A percentile compares a stretch with the other conserved stretches of the same genome.
Conservation (phyloP, 768 basidiomycete species). For the Boletus rufocinnamomeus region DNA sequence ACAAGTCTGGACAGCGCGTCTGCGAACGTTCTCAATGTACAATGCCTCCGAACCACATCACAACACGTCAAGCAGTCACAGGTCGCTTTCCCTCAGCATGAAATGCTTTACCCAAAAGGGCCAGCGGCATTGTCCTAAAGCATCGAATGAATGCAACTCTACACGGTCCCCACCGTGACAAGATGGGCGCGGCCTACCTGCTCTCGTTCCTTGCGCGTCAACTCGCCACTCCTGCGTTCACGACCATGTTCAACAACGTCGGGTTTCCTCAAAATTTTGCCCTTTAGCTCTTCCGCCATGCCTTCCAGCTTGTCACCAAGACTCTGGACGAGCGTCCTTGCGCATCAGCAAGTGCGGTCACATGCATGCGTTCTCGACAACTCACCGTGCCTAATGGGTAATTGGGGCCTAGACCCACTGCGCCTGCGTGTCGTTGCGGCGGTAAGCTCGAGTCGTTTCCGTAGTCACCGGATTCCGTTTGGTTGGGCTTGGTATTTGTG, state of each 20-base stretch:
- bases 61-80: not conserved
- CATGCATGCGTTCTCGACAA: too few species aligned
- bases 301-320: conserved; percentile 41
- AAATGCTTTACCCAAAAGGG: conserved; percentile 5
- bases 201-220: conserved; percentile 39
- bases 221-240: conserved; percentile 42
- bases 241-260: conserved; percentile 41
- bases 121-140: conserved; percentile 3
- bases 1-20: not conserved
- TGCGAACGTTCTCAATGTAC: not conserved
- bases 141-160: not conserved
- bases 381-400: conserved; percentile 35
- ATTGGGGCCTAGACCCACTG: conserved; percentile 42
- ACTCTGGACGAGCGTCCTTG: conserved; percentile 16
- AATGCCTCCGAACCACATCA: not conserved
- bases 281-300: conserved; percentile 40
- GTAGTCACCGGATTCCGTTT: not conserved
- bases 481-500: conserved; percentile 9
- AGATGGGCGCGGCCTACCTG: conserved; percentile 14
- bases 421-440: conserved; percentile 45
- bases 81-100: not conserved
- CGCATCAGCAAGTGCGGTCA: not conserved
- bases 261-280: conserved; percentile 40
- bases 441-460: conserved; percentile 31
- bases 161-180: not conserved